These are phyloP conservation scores for Fraxinus angustifolia DNA, from an alignment of 305 asterid genomes.

Conservation along the genomic window DNA sequence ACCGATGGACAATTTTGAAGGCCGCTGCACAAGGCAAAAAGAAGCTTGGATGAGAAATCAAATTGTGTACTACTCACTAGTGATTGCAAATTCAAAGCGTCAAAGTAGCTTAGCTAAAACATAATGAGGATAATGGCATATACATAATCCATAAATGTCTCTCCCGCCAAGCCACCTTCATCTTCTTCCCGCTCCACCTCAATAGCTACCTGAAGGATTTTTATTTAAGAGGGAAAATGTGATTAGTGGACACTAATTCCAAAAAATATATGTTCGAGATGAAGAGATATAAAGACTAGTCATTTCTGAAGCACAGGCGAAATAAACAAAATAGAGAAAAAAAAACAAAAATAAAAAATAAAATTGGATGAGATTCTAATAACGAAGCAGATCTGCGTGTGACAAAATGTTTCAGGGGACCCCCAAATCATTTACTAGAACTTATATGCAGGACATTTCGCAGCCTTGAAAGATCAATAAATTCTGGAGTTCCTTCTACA, in stretches of 20 bases:
- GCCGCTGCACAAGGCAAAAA: conserved; percentile 53
- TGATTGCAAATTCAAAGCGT: conserved; percentile 16
- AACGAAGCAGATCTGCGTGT: not conserved
- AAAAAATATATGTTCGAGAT: not conserved
- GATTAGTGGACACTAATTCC: conserved; percentile 15
- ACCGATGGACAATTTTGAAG: conserved; percentile 83
- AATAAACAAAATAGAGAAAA: not conserved
- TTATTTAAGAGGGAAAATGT: conserved; percentile 14
- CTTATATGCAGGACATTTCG: not conserved
- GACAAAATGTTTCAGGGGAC: not conserved
- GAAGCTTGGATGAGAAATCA: conserved; percentile 23
- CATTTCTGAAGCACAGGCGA: not conserved
- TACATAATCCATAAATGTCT: conserved; percentile 93
- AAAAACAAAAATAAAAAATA: not conserved
- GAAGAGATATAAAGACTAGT: not conserved
- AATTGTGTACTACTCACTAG: conserved; percentile 13
- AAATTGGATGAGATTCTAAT: not conserved
- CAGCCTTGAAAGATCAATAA: not conserved
- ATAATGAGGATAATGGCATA: conserved; percentile 20
- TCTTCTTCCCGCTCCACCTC: conserved; percentile 98
- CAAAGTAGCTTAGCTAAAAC: not conserved
- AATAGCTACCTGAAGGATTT: conserved; percentile 65
- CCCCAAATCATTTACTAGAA: not conserved
- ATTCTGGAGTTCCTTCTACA: not conserved
- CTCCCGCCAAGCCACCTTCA: conserved; percentile 92